Evolutionary conservation across 2,329 filamentous ascomycete genomes (phyloP).

Genomic region (Orbilia ellipsospora): DNA sequence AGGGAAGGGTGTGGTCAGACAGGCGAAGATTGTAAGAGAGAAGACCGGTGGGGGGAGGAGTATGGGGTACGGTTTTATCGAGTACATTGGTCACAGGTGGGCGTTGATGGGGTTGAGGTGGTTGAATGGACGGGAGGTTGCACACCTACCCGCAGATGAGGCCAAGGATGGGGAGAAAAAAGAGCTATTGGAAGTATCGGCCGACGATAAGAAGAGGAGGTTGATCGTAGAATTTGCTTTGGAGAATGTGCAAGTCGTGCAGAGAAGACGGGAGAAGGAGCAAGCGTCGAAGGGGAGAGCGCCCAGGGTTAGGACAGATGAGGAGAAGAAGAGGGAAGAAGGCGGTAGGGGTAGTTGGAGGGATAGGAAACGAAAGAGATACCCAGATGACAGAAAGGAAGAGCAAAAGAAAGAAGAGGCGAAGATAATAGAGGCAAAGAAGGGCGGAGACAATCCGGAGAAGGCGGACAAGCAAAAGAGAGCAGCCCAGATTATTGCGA

Average conservation of each 20-base stretch:
- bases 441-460: conserved; percentile 39
- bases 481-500: conserved; percentile 57
- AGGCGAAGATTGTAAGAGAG: conserved; percentile 96
- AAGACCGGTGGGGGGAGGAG: conserved; percentile 83
- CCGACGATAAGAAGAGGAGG: conserved; percentile 82
- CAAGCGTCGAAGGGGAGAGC: conserved; percentile 64
- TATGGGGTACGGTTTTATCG: conserved; percentile 95
- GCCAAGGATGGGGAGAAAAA: conserved; percentile 64
- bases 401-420: conserved; percentile 56
- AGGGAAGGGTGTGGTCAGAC: conserved; percentile 86
- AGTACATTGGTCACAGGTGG: conserved; percentile 92
- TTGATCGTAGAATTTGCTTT: conserved; percentile 97
- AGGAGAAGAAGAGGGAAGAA: conserved; percentile 20
- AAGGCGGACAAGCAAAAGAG: conserved; percentile 57
- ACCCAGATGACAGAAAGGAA: conserved; percentile 58
- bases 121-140: conserved; percentile 80
- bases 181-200: conserved; percentile 58
- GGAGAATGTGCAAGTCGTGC: conserved; percentile 96
- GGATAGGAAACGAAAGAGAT: conserved; percentile 54
- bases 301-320: conserved; percentile 51
- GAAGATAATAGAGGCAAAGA: conserved; percentile 20
- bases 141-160: conserved; percentile 64
- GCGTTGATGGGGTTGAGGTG: conserved; percentile 94
- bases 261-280: conserved; percentile 76
- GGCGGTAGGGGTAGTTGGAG: conserved; percentile 46